A percentile compares a stretch with the other conserved stretches of the same genome.
Conservation (phyloP, 192 early-diverging fungal genomes). For the Globomyces pollinis-pini region DNA sequence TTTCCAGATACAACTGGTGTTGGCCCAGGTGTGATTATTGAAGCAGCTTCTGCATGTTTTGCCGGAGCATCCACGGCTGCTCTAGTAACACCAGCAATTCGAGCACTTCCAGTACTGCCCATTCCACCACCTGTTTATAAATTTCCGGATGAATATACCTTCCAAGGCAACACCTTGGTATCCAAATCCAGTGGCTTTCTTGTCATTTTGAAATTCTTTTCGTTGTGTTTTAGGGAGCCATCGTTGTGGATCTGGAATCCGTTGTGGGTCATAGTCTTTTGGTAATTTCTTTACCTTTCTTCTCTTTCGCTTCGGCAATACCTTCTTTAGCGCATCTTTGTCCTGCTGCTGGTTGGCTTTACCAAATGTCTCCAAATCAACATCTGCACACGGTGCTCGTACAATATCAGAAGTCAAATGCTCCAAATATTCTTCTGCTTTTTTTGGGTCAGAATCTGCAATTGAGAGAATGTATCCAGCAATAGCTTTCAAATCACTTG, state of each 20-base stretch:
- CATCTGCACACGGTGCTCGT: neutral
- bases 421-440: neutral
- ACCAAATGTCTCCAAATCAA: neutral
- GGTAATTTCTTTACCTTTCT: neutral
- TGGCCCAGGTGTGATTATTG: neutral
- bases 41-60: neutral
- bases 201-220: too few species aligned
- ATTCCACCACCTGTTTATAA: neutral
- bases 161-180: conserved; percentile 3
- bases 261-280: conserved; percentile 4
- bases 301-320: conserved; percentile 7
- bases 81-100: conserved; percentile 1
- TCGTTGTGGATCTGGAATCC: conserved; percentile 3
- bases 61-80: neutral
- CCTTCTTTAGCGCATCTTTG: neutral
- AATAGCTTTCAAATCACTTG: neutral
- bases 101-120: conserved; percentile 11
- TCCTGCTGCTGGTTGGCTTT: neutral
- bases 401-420: neutral
- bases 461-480: neutral
- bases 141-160: neutral
- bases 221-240: conserved; percentile 6
- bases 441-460: neutral
- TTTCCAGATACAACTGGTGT: too few species aligned
- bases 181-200: neutral